Evolutionary conservation across 148 eudicot genomes (phyloP).

Genomic region (Fagopyrum tataricum): DNA sequence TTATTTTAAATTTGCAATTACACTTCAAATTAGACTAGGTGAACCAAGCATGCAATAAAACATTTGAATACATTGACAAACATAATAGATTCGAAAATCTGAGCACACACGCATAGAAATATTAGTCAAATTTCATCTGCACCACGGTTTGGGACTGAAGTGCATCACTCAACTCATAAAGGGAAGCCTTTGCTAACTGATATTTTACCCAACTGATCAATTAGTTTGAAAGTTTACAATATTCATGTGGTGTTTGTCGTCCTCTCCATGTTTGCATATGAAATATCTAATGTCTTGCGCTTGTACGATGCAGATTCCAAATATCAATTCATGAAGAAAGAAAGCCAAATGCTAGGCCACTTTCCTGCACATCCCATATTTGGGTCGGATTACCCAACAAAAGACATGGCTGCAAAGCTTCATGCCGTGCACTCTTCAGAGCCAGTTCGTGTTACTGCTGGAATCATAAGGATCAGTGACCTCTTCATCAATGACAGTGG

Average conservation of each 20-base stretch:
- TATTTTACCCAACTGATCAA: neutral
- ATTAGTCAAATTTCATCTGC: neutral
- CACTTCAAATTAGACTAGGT: neutral
- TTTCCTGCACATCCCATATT: conserved; percentile 73
- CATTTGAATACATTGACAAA: neutral
- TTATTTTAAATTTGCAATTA: neutral
- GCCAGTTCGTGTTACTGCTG: conserved; percentile 57
- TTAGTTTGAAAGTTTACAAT: neutral
- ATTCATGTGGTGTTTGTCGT: neutral
- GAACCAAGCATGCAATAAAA: neutral
- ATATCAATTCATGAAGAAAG: conserved; percentile 44
- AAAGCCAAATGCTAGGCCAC: conserved; percentile 50
- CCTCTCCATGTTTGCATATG: neutral
- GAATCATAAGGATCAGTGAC: conserved; percentile 31
- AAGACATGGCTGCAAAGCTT: conserved; percentile 40
- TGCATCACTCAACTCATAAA: neutral
- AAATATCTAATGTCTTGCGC: neutral
- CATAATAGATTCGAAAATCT: neutral
- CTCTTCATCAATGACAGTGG: conserved; percentile 17
- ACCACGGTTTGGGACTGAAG: neutral
- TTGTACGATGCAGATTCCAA: conserved; percentile 41
- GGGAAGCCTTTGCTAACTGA: neutral
- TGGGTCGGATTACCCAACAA: conserved; percentile 77
- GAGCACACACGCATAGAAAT: neutral
- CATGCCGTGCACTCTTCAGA: conserved; percentile 44